Percentiles rank a stretch among this genome's conserved stretches.
phyloP scores from a whole-genome alignment of 352 stramenopile genomes.

The Peronospora destructor region DNA sequence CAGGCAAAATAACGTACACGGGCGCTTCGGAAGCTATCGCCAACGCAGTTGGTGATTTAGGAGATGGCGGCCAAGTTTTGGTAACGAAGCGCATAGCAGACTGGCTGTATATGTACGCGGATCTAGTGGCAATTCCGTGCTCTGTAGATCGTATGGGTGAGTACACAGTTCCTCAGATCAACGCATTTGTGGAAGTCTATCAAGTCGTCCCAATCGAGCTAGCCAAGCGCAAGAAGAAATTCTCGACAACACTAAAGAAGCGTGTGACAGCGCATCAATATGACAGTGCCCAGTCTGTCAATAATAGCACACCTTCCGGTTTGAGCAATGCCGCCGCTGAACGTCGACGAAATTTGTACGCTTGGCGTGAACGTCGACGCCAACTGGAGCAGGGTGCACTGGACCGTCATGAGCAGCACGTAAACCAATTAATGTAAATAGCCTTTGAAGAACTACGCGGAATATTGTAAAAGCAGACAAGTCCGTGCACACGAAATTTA shows the following conservation, averaged over 20 bases:
- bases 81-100: constrained; percentile 41
- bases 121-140: constrained; percentile 33
- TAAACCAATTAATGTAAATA: too few species aligned
- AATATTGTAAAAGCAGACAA: constrained; percentile 16
- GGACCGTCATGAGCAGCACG: constrained; percentile 14
- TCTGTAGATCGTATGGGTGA: constrained; percentile 31
- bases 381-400: constrained; percentile 3
- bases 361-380: constrained; percentile 18
- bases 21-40: constrained; percentile 45
- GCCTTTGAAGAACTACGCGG: too few species aligned
- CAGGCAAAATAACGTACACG: constrained; percentile 53
- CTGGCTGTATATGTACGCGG: constrained; percentile 38
- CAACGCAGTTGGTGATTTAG: constrained; percentile 46
- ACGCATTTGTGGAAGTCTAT: constrained; percentile 34
- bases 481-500: neutral
- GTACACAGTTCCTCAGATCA: constrained; percentile 36
- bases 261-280: constrained; percentile 7
- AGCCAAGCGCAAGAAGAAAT: constrained; percentile 32
- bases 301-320: constrained; percentile 10
- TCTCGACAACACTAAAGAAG: constrained; percentile 31
- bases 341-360: constrained; percentile 26
- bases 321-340: constrained; percentile 21
- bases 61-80: constrained; percentile 48
- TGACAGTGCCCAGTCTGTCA: constrained; percentile 1
- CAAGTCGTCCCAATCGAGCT: constrained; percentile 33